Evolutionary conservation across 164 flowering plant species (phyloP), one percentile per base, ranked within the genome.

Genomic region (Pachysandra terminalis): DNA sequence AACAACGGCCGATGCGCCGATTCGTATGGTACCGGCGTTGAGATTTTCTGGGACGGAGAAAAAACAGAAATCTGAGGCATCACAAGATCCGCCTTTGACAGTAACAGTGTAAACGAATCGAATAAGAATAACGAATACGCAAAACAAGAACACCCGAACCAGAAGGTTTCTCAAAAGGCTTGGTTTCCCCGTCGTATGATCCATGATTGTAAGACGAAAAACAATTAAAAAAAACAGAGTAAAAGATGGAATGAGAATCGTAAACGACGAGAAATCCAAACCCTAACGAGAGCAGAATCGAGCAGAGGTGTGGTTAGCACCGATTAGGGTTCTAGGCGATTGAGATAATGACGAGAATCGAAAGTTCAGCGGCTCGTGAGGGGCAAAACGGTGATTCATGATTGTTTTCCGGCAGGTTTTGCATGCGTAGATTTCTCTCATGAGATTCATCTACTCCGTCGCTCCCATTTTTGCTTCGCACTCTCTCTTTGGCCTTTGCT

Each of bases 291-390:
- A 84, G 80, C 97, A 93, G 81, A 93, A 91, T 5, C 98, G 91
- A 52, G 96, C 92, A 63, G 97, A 85, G 78, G 96, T 88, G 82
- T 93, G 98, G 78, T 93, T 93, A 60, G 84, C 96, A 61, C 98
- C 98, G 85, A 93, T 63, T 61, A 93, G 83, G 76, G 82, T 22
- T 66, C 64, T 69, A 21, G 21, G 26, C 21, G 76, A 69, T 56
- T 16, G 28, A 61, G 56, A 40, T 64, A 49, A 45, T 27, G 37
- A 66, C 21, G 1, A 67, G 68, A 80, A 77, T 5, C 37, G 84
- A 15, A 66, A 76, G 81, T 70, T 63, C 70, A 60, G 56, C 7
- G 65, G 19, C 22, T n/a, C 5, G 4, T 16, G 56, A 75, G 71
- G 76, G 81, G 73, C 35, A 72, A 79, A 84, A 77, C 22, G 37